Base-by-base conservation (phyloP, 2,329 filamentous ascomycete species). In the Emydomyces testavorans region DNA sequence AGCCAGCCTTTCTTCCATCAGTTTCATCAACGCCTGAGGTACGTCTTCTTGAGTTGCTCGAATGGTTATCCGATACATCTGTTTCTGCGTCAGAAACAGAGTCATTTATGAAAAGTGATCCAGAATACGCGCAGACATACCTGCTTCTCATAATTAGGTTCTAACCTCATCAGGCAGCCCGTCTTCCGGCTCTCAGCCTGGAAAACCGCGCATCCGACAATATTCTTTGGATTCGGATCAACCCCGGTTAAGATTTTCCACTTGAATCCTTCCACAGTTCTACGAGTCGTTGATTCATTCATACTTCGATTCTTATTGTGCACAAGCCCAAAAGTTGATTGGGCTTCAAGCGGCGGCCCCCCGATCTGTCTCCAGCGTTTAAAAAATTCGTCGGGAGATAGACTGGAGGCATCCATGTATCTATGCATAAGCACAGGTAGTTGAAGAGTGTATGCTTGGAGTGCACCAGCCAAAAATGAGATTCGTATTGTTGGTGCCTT, bases 361-460 rank as follows among this genome's bases (percentile, higher is more conserved):
- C 92, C 92, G 58, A 98, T 96, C 68, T 98, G 92, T 73, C 94
- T 93, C 92, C 92, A 98, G 44, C 93, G 77, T 73, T 93, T 95
- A 77, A 98, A 98, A 68, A 96, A 98, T 62, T 98, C 92, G 45
- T 98, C 92, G 0, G 83, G 80, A 5, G 78, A 78, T 32, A 98
- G 72, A 49, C 92, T 83, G 0, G 92, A 89, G 0, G 85, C 79
- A 53, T 95, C 89, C 88, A 96, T 95, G 62, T 94, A 98, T 64
- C 95, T 94, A 67, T 96, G 90, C 46, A 90, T 78, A 0, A 85
- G 73, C 3, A 98, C 78, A 0, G 92, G 92, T 3, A 98, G 74
- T 64, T 93, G 90, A 34, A 98, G 71, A 0, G 92, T 98, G 32
- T 96, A 72, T 1, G 87, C 90, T 65, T 98, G 92, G 49, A 98